These are phyloP conservation scores for Hymenotorrendiella dingleyae DNA, from an alignment of 2,329 filamentous ascomycete species.

Conservation along the genomic window DNA sequence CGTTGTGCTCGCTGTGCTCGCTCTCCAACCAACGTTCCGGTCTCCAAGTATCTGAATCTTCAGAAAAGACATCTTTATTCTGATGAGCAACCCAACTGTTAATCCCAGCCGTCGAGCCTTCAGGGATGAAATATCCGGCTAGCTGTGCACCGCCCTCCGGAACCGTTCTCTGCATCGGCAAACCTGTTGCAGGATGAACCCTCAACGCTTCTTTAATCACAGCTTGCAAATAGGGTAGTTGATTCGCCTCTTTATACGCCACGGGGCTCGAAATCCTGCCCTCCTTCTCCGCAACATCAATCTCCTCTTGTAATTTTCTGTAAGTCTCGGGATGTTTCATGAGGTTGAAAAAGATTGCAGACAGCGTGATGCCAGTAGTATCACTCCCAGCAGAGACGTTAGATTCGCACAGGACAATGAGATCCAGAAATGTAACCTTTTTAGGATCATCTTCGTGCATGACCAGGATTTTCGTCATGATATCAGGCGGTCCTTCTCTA, in stretches of 20 bases:
- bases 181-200: constrained; percentile 41
- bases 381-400: constrained; percentile 33
- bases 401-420: constrained; percentile 18
- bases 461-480: constrained; percentile 38
- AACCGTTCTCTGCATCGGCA: constrained; percentile 43
- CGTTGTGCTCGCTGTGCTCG: too few species aligned
- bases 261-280: constrained; percentile 22
- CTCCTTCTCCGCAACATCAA: constrained; percentile 18
- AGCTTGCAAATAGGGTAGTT: constrained; percentile 47
- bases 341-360: constrained; percentile 39
- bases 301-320: constrained; percentile 28
- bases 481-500: constrained; percentile 25
- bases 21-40: constrained; percentile 41
- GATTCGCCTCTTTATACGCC: constrained; percentile 34
- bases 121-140: constrained; percentile 35
- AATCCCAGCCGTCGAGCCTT: constrained; percentile 37
- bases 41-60: constrained; percentile 36
- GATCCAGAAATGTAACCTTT: constrained; percentile 32
- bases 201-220: constrained; percentile 48
- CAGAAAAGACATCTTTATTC: constrained; percentile 38
- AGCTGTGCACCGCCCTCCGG: constrained; percentile 33
- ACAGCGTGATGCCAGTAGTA: constrained; percentile 43
- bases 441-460: constrained; percentile 31
- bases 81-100: constrained; percentile 40
- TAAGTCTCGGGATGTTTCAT: constrained; percentile 28